Conservation (phyloP, 2,329 filamentous ascomycete species). For the Elsinoe batatas region DNA sequence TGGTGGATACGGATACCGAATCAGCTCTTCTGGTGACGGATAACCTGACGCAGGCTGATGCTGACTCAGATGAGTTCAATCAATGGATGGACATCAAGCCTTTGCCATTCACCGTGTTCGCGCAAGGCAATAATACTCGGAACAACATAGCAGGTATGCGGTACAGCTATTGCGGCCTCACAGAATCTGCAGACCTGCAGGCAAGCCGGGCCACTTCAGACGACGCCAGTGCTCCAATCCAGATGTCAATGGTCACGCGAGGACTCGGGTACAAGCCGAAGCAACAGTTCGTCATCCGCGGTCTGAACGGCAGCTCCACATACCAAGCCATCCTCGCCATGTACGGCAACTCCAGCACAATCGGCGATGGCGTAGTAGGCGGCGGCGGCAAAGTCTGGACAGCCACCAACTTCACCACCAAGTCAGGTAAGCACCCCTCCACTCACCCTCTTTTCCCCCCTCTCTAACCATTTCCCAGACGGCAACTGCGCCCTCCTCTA, state of each 20-base stretch:
- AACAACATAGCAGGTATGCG: constrained; percentile 57
- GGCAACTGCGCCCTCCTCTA: constrained; percentile 78
- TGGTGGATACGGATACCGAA: constrained; percentile 75
- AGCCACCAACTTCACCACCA: constrained; percentile 65
- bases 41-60: constrained; percentile 50
- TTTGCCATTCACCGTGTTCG: constrained; percentile 65
- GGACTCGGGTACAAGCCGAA: constrained; percentile 60
- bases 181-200: constrained; percentile 50
- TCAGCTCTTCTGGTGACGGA: constrained; percentile 71
- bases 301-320: constrained; percentile 58
- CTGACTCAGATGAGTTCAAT: constrained; percentile 40
- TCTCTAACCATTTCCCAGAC: constrained; percentile 37
- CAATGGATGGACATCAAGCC: constrained; percentile 48
- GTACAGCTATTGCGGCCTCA: constrained; percentile 74
- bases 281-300: constrained; percentile 77
- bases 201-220: constrained; percentile 38
- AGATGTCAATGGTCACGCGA: constrained; percentile 57
- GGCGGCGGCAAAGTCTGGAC: constrained; percentile 70
- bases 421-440: constrained; percentile 50
- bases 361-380: constrained; percentile 46
- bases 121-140: constrained; percentile 51
- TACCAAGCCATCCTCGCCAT: constrained; percentile 68
- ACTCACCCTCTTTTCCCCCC: background rate
- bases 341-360: constrained; percentile 44
- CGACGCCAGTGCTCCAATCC: constrained; percentile 19